Percentiles rank a stretch among this genome's conserved stretches.
These are phyloP conservation scores for Diaporthe sp. DNA, from an alignment of 2,329 filamentous ascomycete genomes.

Conservation along the genomic window DNA sequence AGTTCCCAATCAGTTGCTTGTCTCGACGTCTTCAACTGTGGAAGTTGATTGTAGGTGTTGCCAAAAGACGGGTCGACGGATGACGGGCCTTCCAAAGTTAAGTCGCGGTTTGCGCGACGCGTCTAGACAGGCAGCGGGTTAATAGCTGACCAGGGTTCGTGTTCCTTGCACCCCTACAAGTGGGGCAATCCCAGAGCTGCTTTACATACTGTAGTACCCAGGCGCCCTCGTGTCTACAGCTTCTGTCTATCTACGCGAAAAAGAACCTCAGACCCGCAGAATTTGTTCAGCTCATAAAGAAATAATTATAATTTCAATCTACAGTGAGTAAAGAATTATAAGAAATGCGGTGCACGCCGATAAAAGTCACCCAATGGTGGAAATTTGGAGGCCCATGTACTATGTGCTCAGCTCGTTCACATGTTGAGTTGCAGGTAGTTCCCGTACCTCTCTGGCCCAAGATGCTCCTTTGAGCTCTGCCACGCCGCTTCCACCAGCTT, in stretches of 20 bases:
- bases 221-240: too few relatives aligned
- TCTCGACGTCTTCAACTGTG: background rate
- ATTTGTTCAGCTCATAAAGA: background rate
- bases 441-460: background rate
- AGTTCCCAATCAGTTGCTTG: background rate
- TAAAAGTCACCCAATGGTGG: background rate
- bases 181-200: background rate
- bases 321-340: too few relatives aligned
- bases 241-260: background rate
- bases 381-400: too few relatives aligned
- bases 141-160: background rate
- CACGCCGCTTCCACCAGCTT: background rate
- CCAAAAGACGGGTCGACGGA: constrained; percentile 22
- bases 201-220: background rate
- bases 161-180: background rate
- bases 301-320: background rate
- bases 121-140: constrained; percentile 5
- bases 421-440: background rate
- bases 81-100: constrained; percentile 38
- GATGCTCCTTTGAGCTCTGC: background rate
- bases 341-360: background rate
- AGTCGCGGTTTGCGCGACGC: constrained; percentile 31
- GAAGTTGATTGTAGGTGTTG: background rate
- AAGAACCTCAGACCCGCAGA: background rate
- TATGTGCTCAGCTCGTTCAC: background rate